Evolutionary conservation across 352 stramenopile genomes (phyloP), one percentile per base, ranked within the genome.

Genomic region (Globisporangium spiculum): DNA sequence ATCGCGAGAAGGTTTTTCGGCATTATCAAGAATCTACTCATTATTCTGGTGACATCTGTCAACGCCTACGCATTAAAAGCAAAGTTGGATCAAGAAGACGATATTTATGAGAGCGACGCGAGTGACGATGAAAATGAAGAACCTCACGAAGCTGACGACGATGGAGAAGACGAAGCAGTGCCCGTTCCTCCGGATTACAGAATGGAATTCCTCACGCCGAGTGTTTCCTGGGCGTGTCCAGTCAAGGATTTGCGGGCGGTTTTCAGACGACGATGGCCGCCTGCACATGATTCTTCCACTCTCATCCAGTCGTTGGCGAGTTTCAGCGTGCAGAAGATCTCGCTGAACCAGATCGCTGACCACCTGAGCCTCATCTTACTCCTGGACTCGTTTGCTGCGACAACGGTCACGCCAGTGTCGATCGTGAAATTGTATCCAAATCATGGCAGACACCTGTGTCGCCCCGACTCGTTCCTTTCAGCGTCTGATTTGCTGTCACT

Each of bases 361-460:
- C 88, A 96, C 61, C 77, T 83, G 38, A 91, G 83, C 60, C 75
- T 96, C 63, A 78, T 96, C 44, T 76, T 92, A 53, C 78, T 96
- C 55, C 77, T 96, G 1, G 84, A 94, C 62, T 92, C 85, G 30
- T 96, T 93, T 68, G 84, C 86, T 18, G 84, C 83, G 4, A 92
- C 83, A 12, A 72, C 75, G 10, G 78, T 92, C 24, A 89, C 82
- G 4, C 83, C 86, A 12, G 83, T 94, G 46, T 90, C 88, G 20
- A 81, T 93, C 50, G 73, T 82, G 46, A 86, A 84, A 59, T 67
- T 96, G 18, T 93, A 89, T 66, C 69, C 66, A 4, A 72, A 81
- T 56, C 77, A 74, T 57, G 84, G 81, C 2, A 69, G 69, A 14
- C 68, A 78, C 60, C 75, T 94, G 56, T 94, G 86, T 22, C 78